phyloP scores from a whole-genome alignment of 331 rosid genomes.

The Quercus tomentella region DNA sequence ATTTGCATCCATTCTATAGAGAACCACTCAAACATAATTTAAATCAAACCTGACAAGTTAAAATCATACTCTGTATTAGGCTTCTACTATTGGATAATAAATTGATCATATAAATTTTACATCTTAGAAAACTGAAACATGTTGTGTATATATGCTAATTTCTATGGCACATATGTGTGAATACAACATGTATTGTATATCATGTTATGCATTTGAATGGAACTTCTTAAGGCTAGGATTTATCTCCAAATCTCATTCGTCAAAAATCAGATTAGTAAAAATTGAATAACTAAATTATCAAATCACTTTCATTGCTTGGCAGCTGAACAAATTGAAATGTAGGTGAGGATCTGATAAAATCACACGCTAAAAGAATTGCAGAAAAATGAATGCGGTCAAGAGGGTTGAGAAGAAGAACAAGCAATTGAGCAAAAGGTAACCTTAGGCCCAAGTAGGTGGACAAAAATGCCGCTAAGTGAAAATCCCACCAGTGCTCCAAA shows the following conservation, averaged over 20 bases:
- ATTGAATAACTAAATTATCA: not conserved
- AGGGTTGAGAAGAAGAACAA: not conserved
- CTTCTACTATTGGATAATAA: not conserved
- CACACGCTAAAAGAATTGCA: not conserved
- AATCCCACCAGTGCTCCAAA: conserved; percentile 26
- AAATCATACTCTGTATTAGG: not conserved
- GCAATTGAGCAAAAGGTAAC: not conserved
- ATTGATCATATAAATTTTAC: not conserved
- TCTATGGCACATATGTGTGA: not conserved
- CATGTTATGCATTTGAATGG: not conserved
- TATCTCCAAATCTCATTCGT: not conserved
- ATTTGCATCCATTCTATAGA: not conserved
- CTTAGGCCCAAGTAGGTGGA: conserved; percentile 28
- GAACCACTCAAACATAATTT: not conserved
- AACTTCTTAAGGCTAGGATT: not conserved
- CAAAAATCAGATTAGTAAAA: not conserved
- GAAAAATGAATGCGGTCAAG: not conserved
- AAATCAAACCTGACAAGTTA: not conserved
- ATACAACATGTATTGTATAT: not conserved
- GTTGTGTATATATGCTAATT: not conserved
- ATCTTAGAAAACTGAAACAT: not conserved
- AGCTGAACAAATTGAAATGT: not conserved
- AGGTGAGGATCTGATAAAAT: not conserved
- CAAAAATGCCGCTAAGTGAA: conserved; percentile 23
- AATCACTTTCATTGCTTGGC: not conserved